phyloP scores from a whole-genome alignment of 2,329 filamentous ascomycete species.

The Hymenoscyphus infarciens region DNA sequence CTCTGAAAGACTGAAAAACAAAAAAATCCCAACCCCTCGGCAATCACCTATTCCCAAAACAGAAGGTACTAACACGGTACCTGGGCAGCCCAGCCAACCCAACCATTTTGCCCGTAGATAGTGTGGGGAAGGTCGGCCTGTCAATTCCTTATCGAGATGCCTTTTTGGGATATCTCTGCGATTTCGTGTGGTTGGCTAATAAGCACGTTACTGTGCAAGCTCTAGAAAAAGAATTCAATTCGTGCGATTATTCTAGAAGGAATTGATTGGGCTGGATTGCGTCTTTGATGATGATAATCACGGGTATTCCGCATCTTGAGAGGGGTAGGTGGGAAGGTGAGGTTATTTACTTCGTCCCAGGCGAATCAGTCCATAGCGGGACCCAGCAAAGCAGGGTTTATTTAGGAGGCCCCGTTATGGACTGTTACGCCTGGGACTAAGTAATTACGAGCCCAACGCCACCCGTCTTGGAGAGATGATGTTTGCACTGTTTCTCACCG shows the following conservation, averaged over 20 bases:
- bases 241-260: slow-evolving; percentile 3
- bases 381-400: too few species aligned
- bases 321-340: too few species aligned
- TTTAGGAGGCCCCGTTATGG: too few species aligned
- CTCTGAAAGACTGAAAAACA: background rate
- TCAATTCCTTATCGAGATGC: slow-evolving; percentile 7
- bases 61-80: background rate
- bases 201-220: background rate
- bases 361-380: too few species aligned
- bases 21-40: background rate
- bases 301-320: background rate
- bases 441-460: too few species aligned
- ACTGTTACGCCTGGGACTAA: too few species aligned
- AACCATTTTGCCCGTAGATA: background rate
- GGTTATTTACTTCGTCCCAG: too few species aligned
- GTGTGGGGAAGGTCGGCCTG: background rate
- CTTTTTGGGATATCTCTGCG: slow-evolving; percentile 1
- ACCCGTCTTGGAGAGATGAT: background rate
- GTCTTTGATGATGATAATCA: background rate
- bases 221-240: background rate
- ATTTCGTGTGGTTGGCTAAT: background rate
- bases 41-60: background rate
- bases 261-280: background rate
- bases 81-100: too few species aligned
- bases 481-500: too few species aligned